Conservation (phyloP, 768 basidiomycete genomes). For the Tubosaeta sp. region DNA sequence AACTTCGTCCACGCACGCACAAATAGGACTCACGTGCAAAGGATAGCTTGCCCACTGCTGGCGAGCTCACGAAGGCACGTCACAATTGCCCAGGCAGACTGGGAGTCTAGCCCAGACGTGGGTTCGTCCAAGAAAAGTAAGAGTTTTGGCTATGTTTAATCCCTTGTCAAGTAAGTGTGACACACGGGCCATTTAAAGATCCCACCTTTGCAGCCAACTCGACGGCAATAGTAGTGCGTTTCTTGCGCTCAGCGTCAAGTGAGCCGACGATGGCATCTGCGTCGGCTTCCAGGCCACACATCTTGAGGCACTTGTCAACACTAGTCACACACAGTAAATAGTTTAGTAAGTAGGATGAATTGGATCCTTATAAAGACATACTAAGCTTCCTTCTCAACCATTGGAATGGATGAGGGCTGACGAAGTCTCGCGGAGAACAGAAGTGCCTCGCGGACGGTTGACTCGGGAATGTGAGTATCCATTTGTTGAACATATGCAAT, state of each 20-base stretch:
- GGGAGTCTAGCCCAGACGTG: slow-evolving; percentile 52
- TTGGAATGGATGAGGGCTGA: slow-evolving; percentile 61
- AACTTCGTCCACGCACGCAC: background rate
- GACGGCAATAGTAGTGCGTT: slow-evolving; percentile 57
- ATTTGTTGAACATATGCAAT: slow-evolving; percentile 60
- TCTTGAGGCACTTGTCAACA: slow-evolving; percentile 54
- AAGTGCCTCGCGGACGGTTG: slow-evolving; percentile 79
- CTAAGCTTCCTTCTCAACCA: slow-evolving; percentile 76
- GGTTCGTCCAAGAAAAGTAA: slow-evolving; percentile 60
- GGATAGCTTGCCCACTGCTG: slow-evolving; percentile 50
- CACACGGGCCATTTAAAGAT: background rate
- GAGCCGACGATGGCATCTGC: slow-evolving; percentile 66
- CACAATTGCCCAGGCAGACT: slow-evolving; percentile 48
- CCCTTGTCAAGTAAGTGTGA: background rate
- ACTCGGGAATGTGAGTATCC: slow-evolving; percentile 71
- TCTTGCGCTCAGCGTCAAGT: slow-evolving; percentile 44
- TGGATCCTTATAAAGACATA: slow-evolving; percentile 33
- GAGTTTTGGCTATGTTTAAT: slow-evolving; percentile 33
- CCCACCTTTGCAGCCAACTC: slow-evolving; percentile 53
- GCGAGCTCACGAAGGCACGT: slow-evolving; percentile 49
- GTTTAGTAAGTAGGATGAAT: background rate
- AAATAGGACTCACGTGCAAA: slow-evolving; percentile 43
- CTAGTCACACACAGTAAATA: slow-evolving; percentile 18
- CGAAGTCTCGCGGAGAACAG: slow-evolving; percentile 76
- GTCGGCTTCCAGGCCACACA: slow-evolving; percentile 60